These are phyloP conservation scores for Penicillium fuscoglaucum DNA, from an alignment of 2,329 filamentous ascomycete genomes.

Conservation along the genomic window DNA sequence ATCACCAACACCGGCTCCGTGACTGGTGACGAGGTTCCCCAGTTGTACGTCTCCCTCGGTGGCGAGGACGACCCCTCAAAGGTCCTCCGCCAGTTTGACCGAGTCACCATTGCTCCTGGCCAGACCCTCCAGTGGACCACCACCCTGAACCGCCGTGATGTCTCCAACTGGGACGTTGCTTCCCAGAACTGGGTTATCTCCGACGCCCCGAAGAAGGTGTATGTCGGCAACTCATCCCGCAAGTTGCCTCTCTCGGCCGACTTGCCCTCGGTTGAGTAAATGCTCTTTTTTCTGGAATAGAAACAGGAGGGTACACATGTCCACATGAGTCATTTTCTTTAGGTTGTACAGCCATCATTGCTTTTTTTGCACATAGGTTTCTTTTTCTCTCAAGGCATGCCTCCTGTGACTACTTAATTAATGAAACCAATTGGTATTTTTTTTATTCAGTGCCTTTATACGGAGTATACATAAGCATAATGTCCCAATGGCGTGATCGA, in stretches of 20 bases:
- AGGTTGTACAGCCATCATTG: constrained; percentile 3
- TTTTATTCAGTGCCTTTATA: neutral
- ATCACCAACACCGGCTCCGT: constrained; percentile 54
- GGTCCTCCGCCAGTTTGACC: constrained; percentile 77
- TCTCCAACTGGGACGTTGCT: constrained; percentile 80
- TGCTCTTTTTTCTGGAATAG: neutral
- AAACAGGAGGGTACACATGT: neutral
- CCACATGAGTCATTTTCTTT: neutral
- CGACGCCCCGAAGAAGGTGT: constrained; percentile 58
- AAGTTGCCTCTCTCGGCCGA: constrained; percentile 53
- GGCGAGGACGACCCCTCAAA: constrained; percentile 68
- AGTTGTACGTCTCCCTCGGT: constrained; percentile 74
- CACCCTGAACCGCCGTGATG: constrained; percentile 72
- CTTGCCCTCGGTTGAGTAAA: constrained; percentile 33
- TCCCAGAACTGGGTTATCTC: constrained; percentile 80
- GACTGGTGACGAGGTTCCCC: constrained; percentile 54
- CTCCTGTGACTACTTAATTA: neutral
- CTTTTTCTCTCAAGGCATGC: neutral
- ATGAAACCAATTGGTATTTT: neutral
- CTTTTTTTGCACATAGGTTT: constrained; percentile 9
- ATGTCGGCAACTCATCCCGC: constrained; percentile 60
- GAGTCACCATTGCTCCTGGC: constrained; percentile 71
- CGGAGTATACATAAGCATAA: too few species aligned
- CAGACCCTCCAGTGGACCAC: constrained; percentile 65
- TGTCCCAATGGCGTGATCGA: neutral